Base-by-base conservation (phyloP, 495 filamentous ascomycete species). In the Hypoxylon lienhwacheense region DNA sequence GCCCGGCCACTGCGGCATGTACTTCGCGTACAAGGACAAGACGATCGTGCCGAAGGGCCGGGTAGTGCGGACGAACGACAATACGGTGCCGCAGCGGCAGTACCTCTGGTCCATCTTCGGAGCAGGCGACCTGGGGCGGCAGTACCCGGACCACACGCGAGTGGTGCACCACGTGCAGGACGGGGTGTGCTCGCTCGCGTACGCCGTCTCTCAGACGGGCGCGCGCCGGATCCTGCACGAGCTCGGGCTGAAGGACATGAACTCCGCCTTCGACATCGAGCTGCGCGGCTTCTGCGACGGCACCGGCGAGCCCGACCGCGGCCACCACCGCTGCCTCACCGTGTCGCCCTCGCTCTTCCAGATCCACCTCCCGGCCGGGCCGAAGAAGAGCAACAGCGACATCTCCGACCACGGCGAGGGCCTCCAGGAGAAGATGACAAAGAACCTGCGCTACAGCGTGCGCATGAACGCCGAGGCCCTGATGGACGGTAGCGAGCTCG, bases 1-100 rank as follows among this genome's bases (percentile, higher is more conserved):
- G 80, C 57, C 80, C 24, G 80, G 79, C 3, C 77, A 79, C 42
- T 81, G 79, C 61, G 67, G 71, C 1, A 61, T 65, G 47, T 36
- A 50, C 12, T 70, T 73, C 53, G 57, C 67, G 4, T 60, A 49
- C 24, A 34, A 58, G 0, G 12, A 56, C 15, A 34, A 47, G 47
- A 37, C 14, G 6, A 41, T 21, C 4, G 24, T 70, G 0, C 66
- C 67, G 3, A 65, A 64, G 32, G 58, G 46, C 16, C 57, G 64
- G 22, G 45, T 70, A 4, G 52, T 64, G 17, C 57, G 37, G 16
- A 21, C 21, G n/a, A 6, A 43, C 37, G 66, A 70, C 59, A 7
- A 11, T 12, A 72, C 61, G 2, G 68, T 67, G 7, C 65, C 68
- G 12, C 61, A 64, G 34, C 52, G 53, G 4, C 42, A 55, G 22